A percentile compares a stretch with the other conserved stretches of the same genome.
Evolutionary conservation across 805 yeast genomes (phyloP).

Genomic region (Metschnikowia baotianmanensis): DNA sequence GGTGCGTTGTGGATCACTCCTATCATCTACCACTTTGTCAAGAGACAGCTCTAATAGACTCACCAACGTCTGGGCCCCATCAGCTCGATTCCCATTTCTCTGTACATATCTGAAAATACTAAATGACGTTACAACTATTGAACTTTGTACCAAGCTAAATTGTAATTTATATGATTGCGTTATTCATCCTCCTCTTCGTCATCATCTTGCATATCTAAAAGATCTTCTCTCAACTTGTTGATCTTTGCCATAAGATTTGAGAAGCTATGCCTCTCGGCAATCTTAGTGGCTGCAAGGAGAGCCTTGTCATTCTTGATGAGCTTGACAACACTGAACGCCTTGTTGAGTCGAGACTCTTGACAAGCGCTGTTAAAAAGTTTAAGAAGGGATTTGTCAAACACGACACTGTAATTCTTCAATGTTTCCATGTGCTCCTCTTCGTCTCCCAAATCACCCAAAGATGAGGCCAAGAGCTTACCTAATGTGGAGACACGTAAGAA

Average conservation of each 20-base stretch:
- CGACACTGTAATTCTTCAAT: constrained; percentile 49
- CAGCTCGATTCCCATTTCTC: neutral
- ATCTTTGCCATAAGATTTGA: constrained; percentile 36
- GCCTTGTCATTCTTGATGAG: constrained; percentile 77
- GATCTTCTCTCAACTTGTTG: constrained; percentile 36
- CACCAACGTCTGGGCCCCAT: neutral
- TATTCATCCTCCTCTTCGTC: constrained; percentile 13
- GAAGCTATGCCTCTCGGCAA: constrained; percentile 64
- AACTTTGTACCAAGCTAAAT: no score
- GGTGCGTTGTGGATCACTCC: constrained; percentile 63
- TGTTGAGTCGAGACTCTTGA: constrained; percentile 56
- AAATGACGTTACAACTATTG: constrained; percentile 3
- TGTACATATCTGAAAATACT: constrained; percentile 8
- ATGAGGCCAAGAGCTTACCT: constrained; percentile 61
- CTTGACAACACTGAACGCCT: constrained; percentile 67
- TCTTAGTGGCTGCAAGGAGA: constrained; percentile 76
- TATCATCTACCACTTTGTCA: constrained; percentile 52
- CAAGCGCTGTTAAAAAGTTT: constrained; percentile 75
- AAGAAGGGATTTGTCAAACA: constrained; percentile 74
- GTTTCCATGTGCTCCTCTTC: constrained; percentile 47
- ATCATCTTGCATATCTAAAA: constrained; percentile 20
- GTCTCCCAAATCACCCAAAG: constrained; percentile 32
- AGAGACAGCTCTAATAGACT: constrained; percentile 41
- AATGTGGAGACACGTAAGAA: constrained; percentile 57
- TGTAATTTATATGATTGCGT: neutral